phyloP scores from a whole-genome alignment of 1,284 basidiomycete species.

The Leccinum pachyderme region DNA sequence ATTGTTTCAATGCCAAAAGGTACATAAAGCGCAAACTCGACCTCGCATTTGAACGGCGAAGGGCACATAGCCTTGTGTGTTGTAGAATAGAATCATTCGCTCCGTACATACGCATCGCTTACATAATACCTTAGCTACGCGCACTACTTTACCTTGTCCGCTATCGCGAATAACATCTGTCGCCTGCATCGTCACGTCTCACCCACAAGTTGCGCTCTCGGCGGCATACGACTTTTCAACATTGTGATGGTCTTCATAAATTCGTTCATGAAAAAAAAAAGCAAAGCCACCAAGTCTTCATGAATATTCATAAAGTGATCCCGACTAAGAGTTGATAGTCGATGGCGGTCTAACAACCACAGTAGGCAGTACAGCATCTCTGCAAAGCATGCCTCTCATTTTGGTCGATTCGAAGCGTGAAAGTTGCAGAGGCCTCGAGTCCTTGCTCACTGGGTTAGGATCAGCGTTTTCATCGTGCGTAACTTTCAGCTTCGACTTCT shows the following conservation, averaged over 20 bases:
- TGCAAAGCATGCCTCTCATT: constrained; percentile 37
- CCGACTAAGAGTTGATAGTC: constrained; percentile 11
- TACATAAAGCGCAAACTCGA: neutral
- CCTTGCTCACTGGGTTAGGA: constrained; percentile 37
- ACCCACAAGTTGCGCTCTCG: too few relatives aligned
- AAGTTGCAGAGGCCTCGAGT: constrained; percentile 56
- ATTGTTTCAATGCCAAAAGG: constrained; percentile 1
- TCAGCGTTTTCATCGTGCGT: constrained; percentile 13
- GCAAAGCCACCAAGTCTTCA: constrained; percentile 7
- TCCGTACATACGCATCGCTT: too few relatives aligned
- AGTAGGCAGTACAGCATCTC: constrained; percentile 42
- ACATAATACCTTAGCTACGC: too few relatives aligned
- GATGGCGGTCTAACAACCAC: constrained; percentile 49
- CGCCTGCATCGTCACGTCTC: too few relatives aligned
- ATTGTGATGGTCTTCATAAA: neutral
- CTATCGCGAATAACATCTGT: too few relatives aligned
- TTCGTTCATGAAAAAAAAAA: neutral
- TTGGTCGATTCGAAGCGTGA: constrained; percentile 58
- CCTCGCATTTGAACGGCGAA: neutral
- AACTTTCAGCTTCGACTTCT: too few relatives aligned
- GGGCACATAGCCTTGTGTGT: neutral
- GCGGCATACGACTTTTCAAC: neutral
- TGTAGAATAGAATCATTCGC: too few relatives aligned
- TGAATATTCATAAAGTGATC: constrained; percentile 9
- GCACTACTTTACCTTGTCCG: too few relatives aligned